A percentile compares a stretch with the other conserved stretches of the same genome.
phyloP scores from a whole-genome alignment of 352 stramenopile species.

The Blastocystis sp. region DNA sequence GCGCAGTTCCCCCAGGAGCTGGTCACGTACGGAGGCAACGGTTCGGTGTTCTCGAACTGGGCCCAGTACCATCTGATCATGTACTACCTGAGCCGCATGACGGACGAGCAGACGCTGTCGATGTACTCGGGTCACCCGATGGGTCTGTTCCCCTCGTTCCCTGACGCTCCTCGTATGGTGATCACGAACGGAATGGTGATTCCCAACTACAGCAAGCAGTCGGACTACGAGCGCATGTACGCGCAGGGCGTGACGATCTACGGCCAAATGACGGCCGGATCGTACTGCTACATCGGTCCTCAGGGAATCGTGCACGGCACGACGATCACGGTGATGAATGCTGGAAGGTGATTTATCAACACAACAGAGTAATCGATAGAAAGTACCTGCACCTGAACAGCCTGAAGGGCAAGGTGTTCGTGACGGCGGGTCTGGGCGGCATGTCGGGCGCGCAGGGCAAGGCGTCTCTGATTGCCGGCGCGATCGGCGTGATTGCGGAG shows the following conservation, averaged over 20 bases:
- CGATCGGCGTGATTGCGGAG: conserved; percentile 74
- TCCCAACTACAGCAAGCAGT: conserved; percentile 73
- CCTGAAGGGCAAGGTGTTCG: conserved; percentile 71
- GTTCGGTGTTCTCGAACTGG: conserved; percentile 77
- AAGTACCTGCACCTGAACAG: conserved; percentile 72
- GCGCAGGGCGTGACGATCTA: conserved; percentile 72
- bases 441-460: conserved; percentile 72
- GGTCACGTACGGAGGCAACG: conserved; percentile 77
- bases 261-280: conserved; percentile 77
- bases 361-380: conserved; percentile 58
- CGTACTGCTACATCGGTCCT: conserved; percentile 78
- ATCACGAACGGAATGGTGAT: conserved; percentile 79
- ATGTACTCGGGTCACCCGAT: conserved; percentile 78
- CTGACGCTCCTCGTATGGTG: conserved; percentile 70
- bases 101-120: conserved; percentile 73
- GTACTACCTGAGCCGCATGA: conserved; percentile 75
- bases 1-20: conserved; percentile 75
- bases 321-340: conserved; percentile 78
- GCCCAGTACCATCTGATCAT: conserved; percentile 75
- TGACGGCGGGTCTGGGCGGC: conserved; percentile 72
- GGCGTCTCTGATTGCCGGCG: conserved; percentile 66
- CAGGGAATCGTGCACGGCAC: conserved; percentile 78
- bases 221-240: conserved; percentile 76
- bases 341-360: conserved; percentile 57
- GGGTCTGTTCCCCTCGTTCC: conserved; percentile 71